These are phyloP conservation scores for Candida mesenterica DNA, from an alignment of 1,139 yeast species.

Conservation along the genomic window DNA sequence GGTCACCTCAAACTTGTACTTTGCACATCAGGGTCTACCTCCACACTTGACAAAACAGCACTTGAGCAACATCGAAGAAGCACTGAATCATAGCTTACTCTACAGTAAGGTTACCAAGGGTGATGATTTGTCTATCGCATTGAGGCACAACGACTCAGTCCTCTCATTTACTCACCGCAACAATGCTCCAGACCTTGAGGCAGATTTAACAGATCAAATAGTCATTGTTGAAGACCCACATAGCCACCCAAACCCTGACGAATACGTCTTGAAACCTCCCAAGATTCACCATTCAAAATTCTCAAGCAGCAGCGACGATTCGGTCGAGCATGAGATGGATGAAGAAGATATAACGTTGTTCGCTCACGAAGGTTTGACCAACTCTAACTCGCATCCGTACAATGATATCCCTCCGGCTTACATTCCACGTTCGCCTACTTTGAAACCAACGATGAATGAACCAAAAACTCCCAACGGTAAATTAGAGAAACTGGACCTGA, in stretches of 20 bases:
- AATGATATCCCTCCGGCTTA: conserved; percentile 3
- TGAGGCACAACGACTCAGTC: conserved; percentile 46
- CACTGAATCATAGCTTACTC: conserved; percentile 5
- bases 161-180: conserved; percentile 25
- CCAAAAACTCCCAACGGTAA: conserved; percentile 8
- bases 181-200: conserved; percentile 3
- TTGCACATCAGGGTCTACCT: conserved; percentile 56
- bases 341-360: neutral
- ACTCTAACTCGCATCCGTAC: conserved; percentile 2
- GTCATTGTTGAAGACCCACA: neutral
- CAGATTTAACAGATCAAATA: conserved; percentile 1
- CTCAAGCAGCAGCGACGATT: conserved; percentile 13
- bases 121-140: conserved; percentile 31
- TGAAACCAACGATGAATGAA: conserved; percentile 3
- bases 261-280: conserved; percentile 23
- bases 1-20: conserved; percentile 46
- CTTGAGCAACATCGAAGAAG: conserved; percentile 6
- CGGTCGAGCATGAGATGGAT: neutral
- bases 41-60: conserved; percentile 36
- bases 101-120: conserved; percentile 11
- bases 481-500: conserved; percentile 2
- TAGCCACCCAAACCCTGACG: conserved; percentile 4
- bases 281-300: conserved; percentile 15
- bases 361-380: conserved; percentile 2
- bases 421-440: conserved; percentile 3